Evolutionary conservation across 1,139 yeast species (phyloP).

Genomic region (Tardiomyces blankii): DNA sequence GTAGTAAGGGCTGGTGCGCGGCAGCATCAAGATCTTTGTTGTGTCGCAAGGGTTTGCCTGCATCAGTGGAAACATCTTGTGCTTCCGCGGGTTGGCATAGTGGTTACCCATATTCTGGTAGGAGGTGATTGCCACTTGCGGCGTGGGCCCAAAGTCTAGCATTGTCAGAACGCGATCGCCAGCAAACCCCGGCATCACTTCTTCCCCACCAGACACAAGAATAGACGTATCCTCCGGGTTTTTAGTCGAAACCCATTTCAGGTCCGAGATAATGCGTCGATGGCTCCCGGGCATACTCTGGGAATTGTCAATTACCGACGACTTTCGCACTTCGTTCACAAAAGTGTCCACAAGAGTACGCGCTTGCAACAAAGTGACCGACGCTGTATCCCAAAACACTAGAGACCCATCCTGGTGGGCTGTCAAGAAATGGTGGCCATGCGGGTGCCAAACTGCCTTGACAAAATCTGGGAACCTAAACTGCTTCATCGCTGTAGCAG

Average conservation of each 20-base stretch:
- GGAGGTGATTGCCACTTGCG: slow-evolving; percentile 69
- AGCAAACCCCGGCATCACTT: slow-evolving; percentile 21
- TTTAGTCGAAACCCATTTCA: slow-evolving; percentile 10
- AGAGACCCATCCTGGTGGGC: slow-evolving; percentile 73
- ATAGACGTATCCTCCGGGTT: slow-evolving; percentile 57
- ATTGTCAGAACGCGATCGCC: slow-evolving; percentile 48
- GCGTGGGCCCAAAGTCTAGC: slow-evolving; percentile 72
- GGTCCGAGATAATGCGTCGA: not conserved
- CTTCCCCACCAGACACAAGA: slow-evolving; percentile 60
- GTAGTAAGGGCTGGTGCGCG: slow-evolving; percentile 38
- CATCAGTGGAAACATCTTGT: slow-evolving; percentile 40
- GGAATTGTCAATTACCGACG: slow-evolving; percentile 2
- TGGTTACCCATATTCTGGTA: slow-evolving; percentile 73
- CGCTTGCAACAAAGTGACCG: slow-evolving; percentile 64
- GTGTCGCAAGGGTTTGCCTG: slow-evolving; percentile 32
- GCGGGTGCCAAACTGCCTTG: slow-evolving; percentile 81
- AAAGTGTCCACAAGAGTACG: slow-evolving; percentile 58
- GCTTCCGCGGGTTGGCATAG: slow-evolving; percentile 56
- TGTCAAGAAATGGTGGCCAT: slow-evolving; percentile 75
- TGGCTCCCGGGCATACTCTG: not conserved
- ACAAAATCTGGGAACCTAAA: slow-evolving; percentile 39
- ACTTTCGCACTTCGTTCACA: slow-evolving; percentile 32
- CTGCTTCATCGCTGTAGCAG: slow-evolving; percentile 13
- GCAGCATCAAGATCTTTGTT: slow-evolving; percentile 39
- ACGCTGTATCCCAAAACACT: slow-evolving; percentile 85